Percentiles rank a stretch among this genome's conserved stretches.
Evolutionary conservation across 192 early-diverging fungal species (phyloP).

Genomic region (Coemansia sp.): DNA sequence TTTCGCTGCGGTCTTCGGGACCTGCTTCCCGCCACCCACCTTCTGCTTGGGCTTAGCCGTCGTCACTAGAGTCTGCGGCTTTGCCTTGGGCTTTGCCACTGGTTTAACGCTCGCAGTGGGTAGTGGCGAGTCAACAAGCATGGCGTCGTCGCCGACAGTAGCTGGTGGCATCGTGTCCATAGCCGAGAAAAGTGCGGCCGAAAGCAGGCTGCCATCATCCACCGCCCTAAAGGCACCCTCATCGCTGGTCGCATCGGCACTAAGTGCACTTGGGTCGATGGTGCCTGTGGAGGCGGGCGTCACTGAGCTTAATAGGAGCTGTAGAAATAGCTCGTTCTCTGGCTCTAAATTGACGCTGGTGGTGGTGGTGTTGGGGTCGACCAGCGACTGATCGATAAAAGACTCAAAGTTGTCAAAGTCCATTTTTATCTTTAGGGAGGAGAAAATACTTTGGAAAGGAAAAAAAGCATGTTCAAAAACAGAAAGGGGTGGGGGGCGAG

Average conservation of each 20-base stretch:
- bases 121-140: constrained; percentile 23
- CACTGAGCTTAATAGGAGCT: constrained; percentile 34
- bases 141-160: constrained; percentile 5
- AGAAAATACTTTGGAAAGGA: neutral
- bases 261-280: constrained; percentile 37
- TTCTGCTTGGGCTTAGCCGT: neutral
- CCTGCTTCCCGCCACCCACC: too few species aligned
- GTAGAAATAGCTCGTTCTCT: constrained; percentile 32
- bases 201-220: constrained; percentile 9
- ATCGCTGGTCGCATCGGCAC: neutral
- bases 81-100: neutral
- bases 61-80: neutral
- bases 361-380: constrained; percentile 19
- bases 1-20: neutral
- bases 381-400: constrained; percentile 45
- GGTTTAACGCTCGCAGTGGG: neutral
- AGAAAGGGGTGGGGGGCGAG: neutral
- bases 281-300: constrained; percentile 7
- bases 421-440: neutral
- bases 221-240: constrained; percentile 2
- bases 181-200: constrained; percentile 21
- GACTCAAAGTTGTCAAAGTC: constrained; percentile 33
- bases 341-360: neutral
- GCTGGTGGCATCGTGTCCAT: constrained; percentile 14
- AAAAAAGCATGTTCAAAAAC: too few species aligned